Evolutionary conservation across 1,284 basidiomycete species (phyloP), one percentile per base, ranked within the genome.

Genomic region (Vanrija sp.): DNA sequence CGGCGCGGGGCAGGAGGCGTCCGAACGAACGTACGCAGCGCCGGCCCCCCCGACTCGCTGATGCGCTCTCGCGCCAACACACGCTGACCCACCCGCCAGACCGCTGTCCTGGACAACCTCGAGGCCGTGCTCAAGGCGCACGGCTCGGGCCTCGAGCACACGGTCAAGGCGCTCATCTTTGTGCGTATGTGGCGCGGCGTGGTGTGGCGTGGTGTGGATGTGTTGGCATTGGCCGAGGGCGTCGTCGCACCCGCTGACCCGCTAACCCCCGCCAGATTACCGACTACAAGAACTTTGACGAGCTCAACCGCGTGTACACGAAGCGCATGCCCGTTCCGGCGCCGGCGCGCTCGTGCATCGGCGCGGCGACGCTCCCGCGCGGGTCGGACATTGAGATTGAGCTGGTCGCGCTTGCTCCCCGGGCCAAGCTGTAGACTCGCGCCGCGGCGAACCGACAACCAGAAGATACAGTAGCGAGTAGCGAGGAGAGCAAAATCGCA

Each of bases 311-410:
- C 34, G 61, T 60, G 23, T 69, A 68, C 61, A 49, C 55, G 39
- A 46, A 46, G 12, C 54, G 64, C 34, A 63, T 67, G 49, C 66
- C 68, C 18, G 45, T n/a, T 7, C 78, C 75, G 12, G 74, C 83
- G 57, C 84, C 83, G n/a, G 83, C 84, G 9, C 78, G 84, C 43
- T 84, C 83, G n/a, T 85, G 83, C 64, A 75, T 87, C 38, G 84
- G 83, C 6, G 85, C 85, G 14, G 79, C 77, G 1, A 69, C 76
- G 4, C 78, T 86, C 29, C 83, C 85, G 0, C 51, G 81, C 52
- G 81, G 81, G 6, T 83, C 82, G 7, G 79, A 79, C 57, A 78
- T 86, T 39, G 84, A 86, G 77, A 82, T 86, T 38, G 85, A 86
- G 64, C 84, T 82, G 57, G 77, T 83, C 38, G 85, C 83, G 21